Evolutionary conservation across 2,329 filamentous ascomycete species (phyloP).

Genomic region (Thermoascus crustaceus): DNA sequence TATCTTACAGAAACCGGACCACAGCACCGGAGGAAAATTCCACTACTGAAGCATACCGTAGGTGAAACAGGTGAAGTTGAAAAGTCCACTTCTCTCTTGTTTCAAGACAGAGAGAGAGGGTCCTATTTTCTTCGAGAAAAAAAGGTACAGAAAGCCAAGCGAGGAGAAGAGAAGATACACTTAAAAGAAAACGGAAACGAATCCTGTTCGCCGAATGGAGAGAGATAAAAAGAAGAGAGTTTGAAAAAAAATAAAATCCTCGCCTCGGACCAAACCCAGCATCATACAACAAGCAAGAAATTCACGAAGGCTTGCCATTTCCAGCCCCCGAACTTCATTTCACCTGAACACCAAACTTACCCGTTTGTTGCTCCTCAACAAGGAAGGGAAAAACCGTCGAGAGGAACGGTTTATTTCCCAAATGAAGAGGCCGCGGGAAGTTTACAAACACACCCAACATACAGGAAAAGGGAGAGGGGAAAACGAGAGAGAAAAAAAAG

Average conservation of each 20-base stretch:
- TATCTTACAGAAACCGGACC: no score
- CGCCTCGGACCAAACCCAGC: slow-evolving; percentile 13
- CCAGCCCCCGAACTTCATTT: slow-evolving; percentile 15
- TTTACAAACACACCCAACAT: background rate
- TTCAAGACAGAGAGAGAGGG: slow-evolving; percentile 3
- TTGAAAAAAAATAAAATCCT: slow-evolving; percentile 15
- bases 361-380: slow-evolving; percentile 6
- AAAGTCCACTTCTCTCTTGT: background rate
- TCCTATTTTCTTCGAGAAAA: slow-evolving; percentile 4
- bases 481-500: slow-evolving; percentile 16
- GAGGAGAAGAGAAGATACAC: slow-evolving; percentile 12
- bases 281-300: no score
- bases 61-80: background rate
- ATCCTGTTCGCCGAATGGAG: slow-evolving; percentile 22
- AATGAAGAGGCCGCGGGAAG: no score
- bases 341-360: slow-evolving; percentile 21
- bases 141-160: slow-evolving; percentile 17
- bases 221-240: no score
- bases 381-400: background rate
- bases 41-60: no score
- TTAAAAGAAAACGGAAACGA: slow-evolving; percentile 9
- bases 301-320: slow-evolving; percentile 5
- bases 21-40: no score
- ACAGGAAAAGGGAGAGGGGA: slow-evolving; percentile 19
- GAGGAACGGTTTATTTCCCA: no score